Conservation (phyloP, 164 flowering plant species). For the Dillenia turbinata region DNA sequence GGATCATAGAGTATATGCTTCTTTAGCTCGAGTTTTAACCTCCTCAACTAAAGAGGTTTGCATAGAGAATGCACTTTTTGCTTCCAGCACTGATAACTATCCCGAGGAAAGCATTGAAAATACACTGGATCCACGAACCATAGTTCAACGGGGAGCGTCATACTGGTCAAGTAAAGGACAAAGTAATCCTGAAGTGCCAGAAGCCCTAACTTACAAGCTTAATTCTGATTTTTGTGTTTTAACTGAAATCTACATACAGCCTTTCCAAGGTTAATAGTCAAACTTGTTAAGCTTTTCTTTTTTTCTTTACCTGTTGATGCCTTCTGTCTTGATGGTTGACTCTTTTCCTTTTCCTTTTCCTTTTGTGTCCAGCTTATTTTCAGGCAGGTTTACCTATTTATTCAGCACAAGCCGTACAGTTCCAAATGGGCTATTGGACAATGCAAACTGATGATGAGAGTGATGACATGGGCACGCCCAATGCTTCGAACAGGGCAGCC, state of each 20-base stretch:
- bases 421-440: conserved; percentile 45
- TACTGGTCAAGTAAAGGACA: conserved; percentile 98
- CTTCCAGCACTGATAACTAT: conserved; percentile 87
- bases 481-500: too few relatives aligned
- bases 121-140: conserved; percentile 58
- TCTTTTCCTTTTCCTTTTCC: conserved; percentile 6
- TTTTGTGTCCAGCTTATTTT: conserved; percentile 36
- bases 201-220: conserved; percentile 61
- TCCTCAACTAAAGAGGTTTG: conserved; percentile 24
- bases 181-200: conserved; percentile 51
- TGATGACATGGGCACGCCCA: neutral
- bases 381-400: conserved; percentile 48
- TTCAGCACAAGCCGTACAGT: conserved; percentile 48
- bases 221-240: conserved; percentile 49
- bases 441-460: conserved; percentile 4
- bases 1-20: conserved; percentile 56
- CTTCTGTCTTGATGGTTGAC: neutral
- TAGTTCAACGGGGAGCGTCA: conserved; percentile 33
- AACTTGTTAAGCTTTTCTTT: too few relatives aligned
- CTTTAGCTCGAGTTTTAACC: conserved; percentile 39
- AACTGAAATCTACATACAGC: conserved; percentile 60
- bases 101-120: conserved; percentile 67
- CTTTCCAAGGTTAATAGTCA: conserved; percentile 62
- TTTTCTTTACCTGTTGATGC: too few relatives aligned
- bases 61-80: conserved; percentile 50